phyloP scores from a whole-genome alignment of 768 basidiomycete genomes.

The Harrya chromipes region DNA sequence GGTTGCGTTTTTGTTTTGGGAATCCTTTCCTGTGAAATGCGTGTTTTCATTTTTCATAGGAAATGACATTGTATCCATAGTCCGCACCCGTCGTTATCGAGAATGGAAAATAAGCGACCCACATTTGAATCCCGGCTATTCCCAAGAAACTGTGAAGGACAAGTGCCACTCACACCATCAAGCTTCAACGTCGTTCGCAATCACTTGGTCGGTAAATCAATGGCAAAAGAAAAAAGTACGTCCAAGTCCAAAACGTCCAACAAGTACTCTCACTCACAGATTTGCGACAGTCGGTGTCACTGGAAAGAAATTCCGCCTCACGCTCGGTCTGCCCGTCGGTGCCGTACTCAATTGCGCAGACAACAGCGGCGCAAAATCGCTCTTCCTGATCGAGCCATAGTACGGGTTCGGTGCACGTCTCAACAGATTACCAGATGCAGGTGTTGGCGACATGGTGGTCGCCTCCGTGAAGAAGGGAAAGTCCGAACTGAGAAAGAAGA shows the following conservation, averaged over 20 bases:
- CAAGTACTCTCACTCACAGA: neutral
- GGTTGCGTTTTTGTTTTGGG: too few relatives aligned
- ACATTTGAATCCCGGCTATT: too few relatives aligned
- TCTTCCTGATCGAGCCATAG: slow-evolving; percentile 94
- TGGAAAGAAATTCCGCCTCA: slow-evolving; percentile 97
- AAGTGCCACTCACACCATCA: neutral
- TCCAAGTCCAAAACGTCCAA: neutral
- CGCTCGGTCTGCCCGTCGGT: slow-evolving; percentile 89
- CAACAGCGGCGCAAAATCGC: slow-evolving; percentile 97
- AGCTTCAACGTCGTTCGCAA: slow-evolving; percentile 3
- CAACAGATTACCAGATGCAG: slow-evolving; percentile 95
- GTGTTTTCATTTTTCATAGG: too few relatives aligned
- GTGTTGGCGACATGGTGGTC: slow-evolving; percentile 93
- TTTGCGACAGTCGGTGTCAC: slow-evolving; percentile 50
- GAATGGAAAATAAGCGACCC: too few relatives aligned
- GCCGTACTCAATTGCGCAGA: slow-evolving; percentile 97
- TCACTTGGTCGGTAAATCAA: slow-evolving; percentile 8
- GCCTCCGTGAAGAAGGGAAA: slow-evolving; percentile 99
- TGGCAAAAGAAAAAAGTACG: slow-evolving; percentile 28
- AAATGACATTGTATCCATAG: too few relatives aligned
- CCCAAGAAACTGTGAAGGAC: slow-evolving; percentile 11
- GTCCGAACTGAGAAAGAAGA: slow-evolving; percentile 99
- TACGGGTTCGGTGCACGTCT: slow-evolving; percentile 93
- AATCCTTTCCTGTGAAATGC: too few relatives aligned
- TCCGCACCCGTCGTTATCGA: too few relatives aligned